Base-by-base conservation (phyloP, 441 rosid species). In the Adansonia grandidieri region DNA sequence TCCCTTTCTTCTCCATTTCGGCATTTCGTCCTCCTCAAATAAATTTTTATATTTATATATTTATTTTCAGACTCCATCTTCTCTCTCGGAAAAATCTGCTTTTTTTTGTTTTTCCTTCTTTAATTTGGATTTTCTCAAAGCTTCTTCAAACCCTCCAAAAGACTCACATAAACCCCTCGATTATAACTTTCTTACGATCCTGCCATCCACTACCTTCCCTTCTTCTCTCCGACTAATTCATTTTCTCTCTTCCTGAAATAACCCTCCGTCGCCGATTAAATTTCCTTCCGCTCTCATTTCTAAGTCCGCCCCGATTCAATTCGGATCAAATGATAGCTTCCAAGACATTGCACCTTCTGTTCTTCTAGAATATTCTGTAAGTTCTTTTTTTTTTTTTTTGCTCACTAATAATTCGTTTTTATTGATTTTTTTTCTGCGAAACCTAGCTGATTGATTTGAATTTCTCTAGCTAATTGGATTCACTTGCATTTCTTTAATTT, bases 151-250 rank as follows among this genome's bases (percentile, higher is more conserved):
- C 75, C 79, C 82, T 1, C 64, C 68, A 50, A 14, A 57, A 50
- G 19, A 56, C 53, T 17, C 14, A 47, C 37, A 8, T 48, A 75
- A 63, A 71, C 74, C 86, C 75, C 60, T 76, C 54, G 84, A 57
- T 82, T 81, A 1, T 62, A 71, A n/a, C 79, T 44, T 56, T 73
- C 37, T 83, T 80, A 78, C 85, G 89, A 88, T 78, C 88, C 81
- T 78, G 81, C 81, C 83, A 60, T 76, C 28, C 20, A 11, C 65
- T 14, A 74, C 80, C 82, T 80, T 58, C 71, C 80, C 77, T 37
- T 32, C 15, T 5, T 47, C 20, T 64, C 67, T 71, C 44, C 76
- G 44, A 17, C 69, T 53, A 28, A 28, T 28, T 64, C 40, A 22
- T 15, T 32, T 71, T 53, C 45, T 6, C 17, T 42, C 54, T 77